Evolutionary conservation across 2,329 filamentous ascomycete species (phyloP).

Genomic region (Colletotrichum costaricense): DNA sequence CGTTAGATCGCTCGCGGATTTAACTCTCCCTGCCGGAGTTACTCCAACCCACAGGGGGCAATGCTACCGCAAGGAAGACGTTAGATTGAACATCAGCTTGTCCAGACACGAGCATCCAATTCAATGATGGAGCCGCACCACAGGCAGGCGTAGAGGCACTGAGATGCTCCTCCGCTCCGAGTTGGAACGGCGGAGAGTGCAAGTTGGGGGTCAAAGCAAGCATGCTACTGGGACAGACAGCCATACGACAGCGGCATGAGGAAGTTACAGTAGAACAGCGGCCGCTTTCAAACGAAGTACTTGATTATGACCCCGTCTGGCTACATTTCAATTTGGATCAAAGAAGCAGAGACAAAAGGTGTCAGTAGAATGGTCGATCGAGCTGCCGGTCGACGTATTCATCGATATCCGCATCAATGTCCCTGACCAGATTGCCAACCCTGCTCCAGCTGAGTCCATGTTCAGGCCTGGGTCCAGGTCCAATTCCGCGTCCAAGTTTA

Average conservation of each 20-base stretch:
- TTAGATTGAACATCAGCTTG: not conserved
- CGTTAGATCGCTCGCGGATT: not conserved
- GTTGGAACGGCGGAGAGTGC: not conserved
- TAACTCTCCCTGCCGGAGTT: not conserved
- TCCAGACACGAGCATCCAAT: not conserved
- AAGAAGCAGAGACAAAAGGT: conserved; percentile 17
- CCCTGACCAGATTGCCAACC: conserved; percentile 22
- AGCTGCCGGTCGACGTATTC: conserved; percentile 3
- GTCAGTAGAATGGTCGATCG: conserved; percentile 13
- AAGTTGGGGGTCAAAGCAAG: not conserved
- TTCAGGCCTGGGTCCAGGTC: not conserved
- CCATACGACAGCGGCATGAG: not conserved
- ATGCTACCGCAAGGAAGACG: not conserved
- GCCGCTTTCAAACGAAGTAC: not conserved
- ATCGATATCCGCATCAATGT: conserved; percentile 22
- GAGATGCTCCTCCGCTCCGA: not conserved
- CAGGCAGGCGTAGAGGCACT: not conserved
- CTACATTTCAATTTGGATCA: not conserved
- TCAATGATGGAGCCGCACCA: not conserved
- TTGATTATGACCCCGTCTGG: conserved; percentile 14
- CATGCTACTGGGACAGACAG: not conserved
- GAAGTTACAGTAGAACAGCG: not conserved
- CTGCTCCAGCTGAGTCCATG: conserved; percentile 17
- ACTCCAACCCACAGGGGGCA: not conserved
- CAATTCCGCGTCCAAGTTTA: not conserved